Percentiles rank a stretch among this genome's conserved stretches.
phyloP scores from a whole-genome alignment of 2,329 filamentous ascomycete genomes.

The Pseudogymnoascus sp. region DNA sequence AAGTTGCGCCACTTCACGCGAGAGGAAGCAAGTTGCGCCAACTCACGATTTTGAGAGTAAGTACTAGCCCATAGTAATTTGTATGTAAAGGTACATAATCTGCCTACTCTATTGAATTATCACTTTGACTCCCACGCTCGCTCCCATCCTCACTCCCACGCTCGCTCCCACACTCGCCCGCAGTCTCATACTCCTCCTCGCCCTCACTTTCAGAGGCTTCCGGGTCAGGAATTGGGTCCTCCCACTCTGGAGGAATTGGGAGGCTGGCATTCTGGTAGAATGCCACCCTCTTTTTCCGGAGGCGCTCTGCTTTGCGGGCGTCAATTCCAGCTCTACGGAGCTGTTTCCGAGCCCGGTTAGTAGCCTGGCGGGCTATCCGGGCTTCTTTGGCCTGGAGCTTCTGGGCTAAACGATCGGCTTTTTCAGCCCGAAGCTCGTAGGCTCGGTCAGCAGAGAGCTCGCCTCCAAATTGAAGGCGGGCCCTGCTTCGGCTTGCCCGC shows the following conservation, averaged over 20 bases:
- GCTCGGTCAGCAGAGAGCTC: background rate
- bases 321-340: background rate
- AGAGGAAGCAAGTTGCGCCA: background rate
- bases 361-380: background rate
- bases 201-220: no score
- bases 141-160: background rate
- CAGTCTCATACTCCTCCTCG: background rate
- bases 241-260: background rate
- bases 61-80: background rate
- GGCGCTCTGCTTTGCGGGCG: background rate
- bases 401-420: no score
- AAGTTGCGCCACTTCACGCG: background rate
- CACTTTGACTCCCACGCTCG: background rate
- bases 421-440: background rate
- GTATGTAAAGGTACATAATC: background rate
- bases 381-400: background rate
- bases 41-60: background rate
- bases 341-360: background rate
- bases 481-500: background rate
- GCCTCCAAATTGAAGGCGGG: background rate
- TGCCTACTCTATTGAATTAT: background rate
- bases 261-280: background rate
- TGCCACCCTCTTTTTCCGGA: background rate
- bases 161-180: background rate
- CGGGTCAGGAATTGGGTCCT: background rate